phyloP scores from a whole-genome alignment of 2,329 filamentous ascomycete species.

The Orbilia quercus region DNA sequence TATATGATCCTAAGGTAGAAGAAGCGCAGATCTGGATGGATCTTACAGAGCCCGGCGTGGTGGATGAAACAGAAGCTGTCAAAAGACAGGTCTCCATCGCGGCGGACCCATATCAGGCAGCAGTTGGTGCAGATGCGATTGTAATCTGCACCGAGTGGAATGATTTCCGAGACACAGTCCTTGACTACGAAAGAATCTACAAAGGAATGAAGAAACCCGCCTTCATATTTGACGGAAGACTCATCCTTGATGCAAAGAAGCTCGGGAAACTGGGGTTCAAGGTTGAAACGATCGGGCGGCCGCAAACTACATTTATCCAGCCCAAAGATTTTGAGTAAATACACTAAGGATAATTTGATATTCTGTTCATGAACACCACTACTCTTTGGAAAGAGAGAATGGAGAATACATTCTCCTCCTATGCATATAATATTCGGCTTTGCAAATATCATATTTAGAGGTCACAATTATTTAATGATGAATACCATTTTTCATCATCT shows the following conservation, averaged over 20 bases:
- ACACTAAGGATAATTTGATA: not conserved
- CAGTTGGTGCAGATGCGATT: slow-evolving; percentile 65
- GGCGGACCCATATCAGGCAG: slow-evolving; percentile 65
- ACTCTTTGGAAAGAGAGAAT: too few relatives aligned
- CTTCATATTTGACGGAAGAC: slow-evolving; percentile 67
- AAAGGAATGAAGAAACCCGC: slow-evolving; percentile 65
- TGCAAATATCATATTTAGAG: too few relatives aligned
- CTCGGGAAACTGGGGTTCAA: slow-evolving; percentile 61
- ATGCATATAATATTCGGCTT: too few relatives aligned
- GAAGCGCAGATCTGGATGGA: slow-evolving; percentile 63
- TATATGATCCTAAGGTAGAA: slow-evolving; percentile 64
- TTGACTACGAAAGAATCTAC: slow-evolving; percentile 66
- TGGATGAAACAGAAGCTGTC: slow-evolving; percentile 60
- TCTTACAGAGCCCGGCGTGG: slow-evolving; percentile 60
- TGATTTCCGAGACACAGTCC: slow-evolving; percentile 65
- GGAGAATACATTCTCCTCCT: too few relatives aligned
- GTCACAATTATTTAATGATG: too few relatives aligned
- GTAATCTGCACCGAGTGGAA: slow-evolving; percentile 69
- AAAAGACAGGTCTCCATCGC: slow-evolving; percentile 63
- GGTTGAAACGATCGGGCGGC: slow-evolving; percentile 60
- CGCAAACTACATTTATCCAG: slow-evolving; percentile 50
- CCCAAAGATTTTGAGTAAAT: slow-evolving; percentile 48
- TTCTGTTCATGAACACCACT: too few relatives aligned
- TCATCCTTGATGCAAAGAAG: slow-evolving; percentile 60
- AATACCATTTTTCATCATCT: too few relatives aligned